Base-by-base conservation (phyloP, 257 asterid species). In the Eucommia ulmoides region DNA sequence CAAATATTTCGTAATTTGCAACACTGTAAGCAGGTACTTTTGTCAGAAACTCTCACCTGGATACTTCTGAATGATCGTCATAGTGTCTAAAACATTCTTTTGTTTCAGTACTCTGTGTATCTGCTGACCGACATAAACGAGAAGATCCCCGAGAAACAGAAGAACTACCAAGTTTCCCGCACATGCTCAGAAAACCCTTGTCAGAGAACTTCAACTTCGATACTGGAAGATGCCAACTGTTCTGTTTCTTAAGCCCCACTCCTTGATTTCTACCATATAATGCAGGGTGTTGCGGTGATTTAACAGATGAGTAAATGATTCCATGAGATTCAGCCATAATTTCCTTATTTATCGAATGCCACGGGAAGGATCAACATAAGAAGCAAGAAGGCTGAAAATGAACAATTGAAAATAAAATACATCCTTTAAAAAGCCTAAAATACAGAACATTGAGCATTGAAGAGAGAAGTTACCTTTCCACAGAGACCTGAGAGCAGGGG, bases 261-360 rank as follows among this genome's bases (percentile, higher is more conserved):
- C 74, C 79, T 53, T 78, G 80, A 52, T 41, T 52, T 46, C 38
- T 62, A 18, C 74, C 45, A 54, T 48, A 62, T 55, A 76, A 33
- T 57, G 69, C 68, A 33, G 85, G 78, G 66, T 64, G 85, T 52
- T 83, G 84, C n/a, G 86, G 95, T 16, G 93, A 71, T 59, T 76
- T 74, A 42, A 74, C 66, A 19, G 97, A 71, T 53, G 89, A 81
- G 70, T 81, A 81, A 56, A 77, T 60, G 58, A 81, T 64, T 11
- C 93, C 85, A 24, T 79, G 78, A 23, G 76, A 68, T 41, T 60
- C 70, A 55, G 95, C 88, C 95, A 88, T 88, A 29, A n/a, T 33
- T n/a, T 61, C 33, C 21, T 18, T 22, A 59, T n/a, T n/a, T n/a
- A n/a, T n/a, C n/a, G n/a, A n/a, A n/a, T n/a, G n/a, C n/a, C n/a